A percentile compares a stretch with the other conserved stretches of the same genome.
Evolutionary conservation across 1,284 basidiomycete species (phyloP).

Genomic region (Papiliotrema fonsecae): DNA sequence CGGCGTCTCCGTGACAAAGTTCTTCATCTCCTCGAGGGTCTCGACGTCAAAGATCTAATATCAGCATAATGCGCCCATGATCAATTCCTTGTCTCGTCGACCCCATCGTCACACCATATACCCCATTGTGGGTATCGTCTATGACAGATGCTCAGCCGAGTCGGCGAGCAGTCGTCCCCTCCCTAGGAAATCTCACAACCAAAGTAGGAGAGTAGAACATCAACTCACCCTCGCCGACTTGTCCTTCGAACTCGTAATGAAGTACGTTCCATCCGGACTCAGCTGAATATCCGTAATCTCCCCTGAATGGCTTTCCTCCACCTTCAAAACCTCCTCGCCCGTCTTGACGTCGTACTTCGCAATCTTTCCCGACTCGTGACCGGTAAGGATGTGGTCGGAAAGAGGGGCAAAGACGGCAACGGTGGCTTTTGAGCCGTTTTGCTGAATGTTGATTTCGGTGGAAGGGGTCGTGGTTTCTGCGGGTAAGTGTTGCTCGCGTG

Average conservation of each 20-base stretch:
- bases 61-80: not conserved
- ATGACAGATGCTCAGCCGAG: no score
- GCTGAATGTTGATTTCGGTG: conserved; percentile 71
- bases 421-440: conserved; percentile 81
- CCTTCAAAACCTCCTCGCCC: conserved; percentile 74
- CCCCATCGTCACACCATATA: not conserved
- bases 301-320: conserved; percentile 75
- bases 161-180: no score
- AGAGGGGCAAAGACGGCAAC: conserved; percentile 85
- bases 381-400: conserved; percentile 79
- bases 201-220: no score
- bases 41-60: conserved; percentile 83
- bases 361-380: conserved; percentile 93
- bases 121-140: no score
- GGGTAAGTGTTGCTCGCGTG: not conserved
- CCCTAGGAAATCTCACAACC: no score
- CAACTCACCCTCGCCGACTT: conserved; percentile 82
- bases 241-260: conserved; percentile 94
- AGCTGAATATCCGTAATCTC: conserved; percentile 88
- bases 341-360: conserved; percentile 81
- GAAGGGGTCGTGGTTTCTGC: conserved; percentile 70
- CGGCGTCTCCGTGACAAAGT: conserved; percentile 87
- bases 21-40: conserved; percentile 86
- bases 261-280: conserved; percentile 84
- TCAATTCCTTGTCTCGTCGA: not conserved